Conservation (phyloP, 305 asterid genomes). For the Fraxinus platypoda region DNA sequence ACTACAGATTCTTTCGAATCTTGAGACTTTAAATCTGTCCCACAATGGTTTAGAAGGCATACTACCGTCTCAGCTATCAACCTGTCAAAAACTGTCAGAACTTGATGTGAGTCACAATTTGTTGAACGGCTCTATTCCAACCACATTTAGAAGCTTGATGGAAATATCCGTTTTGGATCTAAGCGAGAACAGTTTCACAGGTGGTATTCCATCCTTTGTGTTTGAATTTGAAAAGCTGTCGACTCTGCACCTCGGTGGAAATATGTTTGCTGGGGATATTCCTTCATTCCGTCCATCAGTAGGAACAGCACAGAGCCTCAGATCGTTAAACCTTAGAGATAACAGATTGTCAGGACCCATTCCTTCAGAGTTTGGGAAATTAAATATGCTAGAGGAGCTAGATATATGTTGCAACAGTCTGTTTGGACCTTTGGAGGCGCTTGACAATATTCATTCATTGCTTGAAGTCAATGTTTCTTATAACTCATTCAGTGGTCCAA, state of each 20-base stretch:
- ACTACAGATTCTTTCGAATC: constrained; percentile 55
- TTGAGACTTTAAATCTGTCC: constrained; percentile 53
- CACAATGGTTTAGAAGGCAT: constrained; percentile 57
- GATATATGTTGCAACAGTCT: constrained; percentile 68
- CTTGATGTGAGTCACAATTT: constrained; percentile 63
- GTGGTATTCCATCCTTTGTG: constrained; percentile 54
- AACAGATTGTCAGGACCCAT: constrained; percentile 53
- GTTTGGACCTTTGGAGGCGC: constrained; percentile 55
- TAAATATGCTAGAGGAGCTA: constrained; percentile 58
- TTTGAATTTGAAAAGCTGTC: constrained; percentile 64
- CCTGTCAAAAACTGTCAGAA: constrained; percentile 46
- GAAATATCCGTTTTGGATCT: constrained; percentile 53
- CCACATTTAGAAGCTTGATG: constrained; percentile 49
- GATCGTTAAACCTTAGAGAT: constrained; percentile 64
- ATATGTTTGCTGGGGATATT: constrained; percentile 57
- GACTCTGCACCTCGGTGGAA: constrained; percentile 66
- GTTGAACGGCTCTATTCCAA: constrained; percentile 64
- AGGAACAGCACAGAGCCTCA: constrained; percentile 42
- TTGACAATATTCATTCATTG: constrained; percentile 51
- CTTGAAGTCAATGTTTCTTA: constrained; percentile 53
- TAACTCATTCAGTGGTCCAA: constrained; percentile 64
- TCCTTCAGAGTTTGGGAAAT: constrained; percentile 57
- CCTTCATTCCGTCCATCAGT: constrained; percentile 40
- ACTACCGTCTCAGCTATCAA: constrained; percentile 49
- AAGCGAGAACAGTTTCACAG: constrained; percentile 56